phyloP scores from a whole-genome alignment of 2,329 filamentous ascomycete genomes.

The Diplocarpon rosae region DNA sequence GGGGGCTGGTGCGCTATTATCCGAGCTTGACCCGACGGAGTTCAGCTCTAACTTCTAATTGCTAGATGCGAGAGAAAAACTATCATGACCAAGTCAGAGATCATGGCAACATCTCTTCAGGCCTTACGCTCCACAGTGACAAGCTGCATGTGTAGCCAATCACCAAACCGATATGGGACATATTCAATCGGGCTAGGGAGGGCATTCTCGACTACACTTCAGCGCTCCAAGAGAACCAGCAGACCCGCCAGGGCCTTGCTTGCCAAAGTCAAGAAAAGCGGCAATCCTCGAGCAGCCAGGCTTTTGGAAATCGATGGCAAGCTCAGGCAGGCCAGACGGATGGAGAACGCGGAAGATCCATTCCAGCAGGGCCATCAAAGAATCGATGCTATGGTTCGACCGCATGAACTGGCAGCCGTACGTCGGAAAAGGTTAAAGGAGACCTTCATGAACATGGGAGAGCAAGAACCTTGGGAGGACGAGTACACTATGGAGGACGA shows the following conservation, averaged over 20 bases:
- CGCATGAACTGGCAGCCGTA: slow-evolving; percentile 2
- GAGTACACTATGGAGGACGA: slow-evolving; percentile 43
- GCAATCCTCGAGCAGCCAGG: slow-evolving; percentile 1
- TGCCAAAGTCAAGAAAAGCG: slow-evolving; percentile 8
- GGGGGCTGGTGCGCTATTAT: too few relatives aligned
- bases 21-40: too few relatives aligned
- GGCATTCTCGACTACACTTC: slow-evolving; percentile 18
- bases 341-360: slow-evolving; percentile 4
- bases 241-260: background rate
- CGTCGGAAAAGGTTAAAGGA: slow-evolving; percentile 20
- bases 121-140: slow-evolving; percentile 22
- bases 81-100: background rate
- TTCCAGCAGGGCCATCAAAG: slow-evolving; percentile 3
- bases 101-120: slow-evolving; percentile 25
- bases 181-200: slow-evolving; percentile 17
- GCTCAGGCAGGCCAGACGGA: background rate
- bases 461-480: slow-evolving; percentile 22
- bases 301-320: background rate
- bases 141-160: slow-evolving; percentile 17
- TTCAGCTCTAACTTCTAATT: too few relatives aligned
- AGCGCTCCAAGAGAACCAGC: slow-evolving; percentile 8
- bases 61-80: background rate
- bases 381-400: slow-evolving; percentile 5
- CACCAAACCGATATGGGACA: slow-evolving; percentile 8
- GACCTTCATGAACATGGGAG: slow-evolving; percentile 27